Evolutionary conservation across 768 basidiomycete genomes (phyloP).

Genomic region (Phlebiopsis flavidoalba): DNA sequence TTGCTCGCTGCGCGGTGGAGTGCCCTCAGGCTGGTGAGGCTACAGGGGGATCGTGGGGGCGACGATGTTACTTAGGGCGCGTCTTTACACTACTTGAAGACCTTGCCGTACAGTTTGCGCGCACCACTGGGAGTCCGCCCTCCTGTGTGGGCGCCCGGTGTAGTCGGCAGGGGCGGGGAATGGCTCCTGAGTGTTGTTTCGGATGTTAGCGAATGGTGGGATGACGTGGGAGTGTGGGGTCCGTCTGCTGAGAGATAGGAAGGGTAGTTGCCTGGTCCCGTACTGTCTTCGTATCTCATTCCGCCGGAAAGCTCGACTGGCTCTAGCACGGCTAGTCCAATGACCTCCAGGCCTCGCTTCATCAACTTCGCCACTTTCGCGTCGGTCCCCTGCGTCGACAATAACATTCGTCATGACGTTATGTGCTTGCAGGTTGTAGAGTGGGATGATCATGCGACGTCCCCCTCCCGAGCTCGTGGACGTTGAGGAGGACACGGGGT

Average conservation of each 20-base stretch:
- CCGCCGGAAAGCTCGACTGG: slow-evolving; percentile 68
- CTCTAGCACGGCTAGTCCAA: slow-evolving; percentile 74
- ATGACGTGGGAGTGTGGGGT: slow-evolving; percentile 11
- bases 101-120: slow-evolving; percentile 59
- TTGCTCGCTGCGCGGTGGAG: slow-evolving; percentile 11
- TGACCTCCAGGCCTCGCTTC: slow-evolving; percentile 47
- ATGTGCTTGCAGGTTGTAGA: slow-evolving; percentile 86
- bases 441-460: slow-evolving; percentile 75
- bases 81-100: slow-evolving; percentile 67
- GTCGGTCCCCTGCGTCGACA: slow-evolving; percentile 84
- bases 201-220: slow-evolving; percentile 10
- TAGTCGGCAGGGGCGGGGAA: slow-evolving; percentile 5
- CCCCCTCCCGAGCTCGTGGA: slow-evolving; percentile 39
- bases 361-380: slow-evolving; percentile 77
- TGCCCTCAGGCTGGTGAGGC: not conserved
- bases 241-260: slow-evolving; percentile 2
- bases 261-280: not conserved
- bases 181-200: slow-evolving; percentile 9
- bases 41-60: slow-evolving; percentile 13
- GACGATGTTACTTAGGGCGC: slow-evolving; percentile 25
- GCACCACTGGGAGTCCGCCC: slow-evolving; percentile 36
- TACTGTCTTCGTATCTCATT: not conserved
- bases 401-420: slow-evolving; percentile 84
- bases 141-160: slow-evolving; percentile 18
- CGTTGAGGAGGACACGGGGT: slow-evolving; percentile 33